A percentile compares a stretch with the other conserved stretches of the same genome.
These are phyloP conservation scores for Phlebiopsis flavidoalba DNA, from an alignment of 768 basidiomycete genomes.

Conservation along the genomic window DNA sequence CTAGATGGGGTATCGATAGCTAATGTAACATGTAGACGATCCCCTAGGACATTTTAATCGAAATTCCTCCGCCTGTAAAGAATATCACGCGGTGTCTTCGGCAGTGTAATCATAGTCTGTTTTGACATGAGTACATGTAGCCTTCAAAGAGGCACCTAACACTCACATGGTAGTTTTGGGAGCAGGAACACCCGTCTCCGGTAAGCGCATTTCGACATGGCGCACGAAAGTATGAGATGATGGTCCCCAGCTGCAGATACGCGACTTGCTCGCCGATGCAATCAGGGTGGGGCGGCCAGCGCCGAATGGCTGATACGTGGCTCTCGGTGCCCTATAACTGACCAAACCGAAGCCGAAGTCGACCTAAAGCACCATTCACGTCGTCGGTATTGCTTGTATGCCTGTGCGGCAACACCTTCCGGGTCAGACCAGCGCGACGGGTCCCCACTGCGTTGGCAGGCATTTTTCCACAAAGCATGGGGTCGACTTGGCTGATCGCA, in stretches of 20 bases:
- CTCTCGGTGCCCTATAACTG: slow-evolving; percentile 94
- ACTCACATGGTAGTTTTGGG: slow-evolving; percentile 91
- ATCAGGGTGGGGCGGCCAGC: slow-evolving; percentile 94
- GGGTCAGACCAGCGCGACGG: slow-evolving; percentile 84
- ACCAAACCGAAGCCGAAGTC: slow-evolving; percentile 96
- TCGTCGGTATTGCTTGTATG: slow-evolving; percentile 71
- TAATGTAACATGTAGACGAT: slow-evolving; percentile 6
- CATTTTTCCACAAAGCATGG: slow-evolving; percentile 69
- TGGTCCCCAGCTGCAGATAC: slow-evolving; percentile 85
- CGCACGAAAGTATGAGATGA: slow-evolving; percentile 79
- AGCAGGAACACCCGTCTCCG: slow-evolving; percentile 58
- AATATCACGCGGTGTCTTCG: slow-evolving; percentile 62
- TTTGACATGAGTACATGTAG: slow-evolving; percentile 1
- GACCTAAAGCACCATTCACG: slow-evolving; percentile 78
- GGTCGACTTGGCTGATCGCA: slow-evolving; percentile 84
- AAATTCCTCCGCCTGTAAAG: slow-evolving; percentile 60
- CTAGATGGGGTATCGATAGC: slow-evolving; percentile 3
- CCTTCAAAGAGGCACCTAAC: neutral
- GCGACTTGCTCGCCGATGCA: slow-evolving; percentile 94
- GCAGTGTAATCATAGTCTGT: slow-evolving; percentile 93
- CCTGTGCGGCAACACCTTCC: slow-evolving; percentile 75
- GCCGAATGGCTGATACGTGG: slow-evolving; percentile 96
- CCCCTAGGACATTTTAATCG: slow-evolving; percentile 11
- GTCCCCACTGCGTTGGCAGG: slow-evolving; percentile 55
- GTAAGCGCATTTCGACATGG: slow-evolving; percentile 63